These are phyloP conservation scores for sorghum (Sorghum bicolor) DNA, from an alignment of 176 grass and related monocot species.

Conservation along the genomic window DNA sequence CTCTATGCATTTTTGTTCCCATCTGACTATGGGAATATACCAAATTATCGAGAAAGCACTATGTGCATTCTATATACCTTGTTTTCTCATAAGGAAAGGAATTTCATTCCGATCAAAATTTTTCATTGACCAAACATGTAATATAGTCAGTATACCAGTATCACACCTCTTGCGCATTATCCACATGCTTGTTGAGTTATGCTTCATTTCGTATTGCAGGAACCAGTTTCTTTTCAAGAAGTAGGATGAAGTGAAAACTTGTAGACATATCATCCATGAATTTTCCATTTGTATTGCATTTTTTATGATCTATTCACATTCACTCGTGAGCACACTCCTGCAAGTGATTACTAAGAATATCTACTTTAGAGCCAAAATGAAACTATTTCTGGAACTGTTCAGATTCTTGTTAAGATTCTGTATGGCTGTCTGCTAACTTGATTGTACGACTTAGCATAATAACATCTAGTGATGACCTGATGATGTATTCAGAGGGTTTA, in stretches of 20 bases:
- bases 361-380: no score
- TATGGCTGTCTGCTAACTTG: not conserved
- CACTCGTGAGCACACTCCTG: no score
- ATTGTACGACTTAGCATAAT: not conserved
- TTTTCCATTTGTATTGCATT: not conserved
- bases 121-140: not conserved
- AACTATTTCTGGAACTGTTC: not conserved
- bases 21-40: not conserved
- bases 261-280: not conserved
- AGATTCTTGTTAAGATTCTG: not conserved
- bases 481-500: not conserved
- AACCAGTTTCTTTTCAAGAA: not conserved
- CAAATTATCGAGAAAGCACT: not conserved
- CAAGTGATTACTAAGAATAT: no score
- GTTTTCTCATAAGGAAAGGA: constrained; percentile 14
- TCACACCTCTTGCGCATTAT: not conserved
- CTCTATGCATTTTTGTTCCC: not conserved
- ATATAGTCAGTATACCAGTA: not conserved
- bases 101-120: not conserved
- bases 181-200: not conserved
- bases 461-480: not conserved
- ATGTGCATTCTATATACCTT: not conserved
- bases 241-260: not conserved
- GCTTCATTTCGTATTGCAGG: not conserved
- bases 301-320: not conserved